Evolutionary conservation across 169 alveolate species (phyloP), one percentile per base, ranked within the genome.

Genomic region (Eimeria brunetti): DNA sequence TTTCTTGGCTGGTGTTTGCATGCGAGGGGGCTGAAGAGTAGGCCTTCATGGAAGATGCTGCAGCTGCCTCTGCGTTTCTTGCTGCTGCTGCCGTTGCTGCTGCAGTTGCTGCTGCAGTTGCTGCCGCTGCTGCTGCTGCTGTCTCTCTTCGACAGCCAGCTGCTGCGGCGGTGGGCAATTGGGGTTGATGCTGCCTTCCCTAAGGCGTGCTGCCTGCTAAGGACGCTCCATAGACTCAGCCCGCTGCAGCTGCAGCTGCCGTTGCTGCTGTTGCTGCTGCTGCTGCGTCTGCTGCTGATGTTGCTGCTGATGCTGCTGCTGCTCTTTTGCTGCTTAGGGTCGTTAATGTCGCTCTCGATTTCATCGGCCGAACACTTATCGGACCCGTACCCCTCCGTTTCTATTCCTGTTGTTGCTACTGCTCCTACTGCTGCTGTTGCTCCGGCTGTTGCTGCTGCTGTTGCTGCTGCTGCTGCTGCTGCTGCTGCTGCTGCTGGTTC

Each of bases 181-280:
- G 86, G 86, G 0, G 86, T 38, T 41, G 86, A 18, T 76, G 86
- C 86, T 76, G 86, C 86, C 80, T 69, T 69, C 80, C 80, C 80
- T 20, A 76, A 46, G 8, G 53, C 62, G 16, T 76, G 86, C 60
- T 76, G 86, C 27, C 60, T 18, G 62, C 62, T 41, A 16, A 76
- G 60, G 38, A 76, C 53, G 33, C 56, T 76, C 62, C 86, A 76
- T 7, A 46, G 60, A 16, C 86, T 38, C 36, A 76, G 56, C 24
- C 62, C 53, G 46, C 62, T 60, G 86, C 86, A 41, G 62, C 62
- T 18, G 86, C 49, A 33, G 49, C 69, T 58, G 69, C 69, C 20
- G 69, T 12, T 58, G 20, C 69, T 16, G 12, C 69, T 20, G 12
- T 64, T 27, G 76, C 81, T 71, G 81, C 49, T 71, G 81, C 46